Evolutionary conservation across 2,329 filamentous ascomycete genomes (phyloP).

Genomic region (Colletotrichum echinochloae): DNA sequence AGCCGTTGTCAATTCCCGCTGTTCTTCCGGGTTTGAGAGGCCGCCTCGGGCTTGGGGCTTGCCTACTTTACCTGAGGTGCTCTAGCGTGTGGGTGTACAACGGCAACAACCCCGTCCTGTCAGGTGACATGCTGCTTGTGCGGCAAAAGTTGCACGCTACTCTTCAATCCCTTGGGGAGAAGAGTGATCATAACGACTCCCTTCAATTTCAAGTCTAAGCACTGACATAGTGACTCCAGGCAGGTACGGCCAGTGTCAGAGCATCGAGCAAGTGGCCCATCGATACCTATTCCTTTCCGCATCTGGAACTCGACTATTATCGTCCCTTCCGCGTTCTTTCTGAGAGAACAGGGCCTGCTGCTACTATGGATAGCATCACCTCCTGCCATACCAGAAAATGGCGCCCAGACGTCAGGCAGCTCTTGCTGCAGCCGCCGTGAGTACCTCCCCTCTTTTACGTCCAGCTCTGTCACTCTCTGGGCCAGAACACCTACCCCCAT

Average conservation of each 20-base stretch:
- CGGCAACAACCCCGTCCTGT: background rate
- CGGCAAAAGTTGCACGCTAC: background rate
- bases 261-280: background rate
- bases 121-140: conserved; percentile 1
- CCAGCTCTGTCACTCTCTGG: background rate
- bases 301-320: background rate
- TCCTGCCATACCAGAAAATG: conserved; percentile 30
- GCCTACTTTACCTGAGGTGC: background rate
- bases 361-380: conserved; percentile 37
- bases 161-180: background rate
- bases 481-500: background rate
- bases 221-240: conserved; percentile 8
- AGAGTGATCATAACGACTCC: background rate
- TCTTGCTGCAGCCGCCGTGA: conserved; percentile 36
- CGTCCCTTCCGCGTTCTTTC: background rate
- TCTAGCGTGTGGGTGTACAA: background rate
- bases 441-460: conserved; percentile 1
- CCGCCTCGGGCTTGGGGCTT: background rate
- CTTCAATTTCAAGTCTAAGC: background rate
- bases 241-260: background rate
- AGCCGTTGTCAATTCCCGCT: background rate
- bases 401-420: conserved; percentile 34
- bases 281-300: background rate
- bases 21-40: background rate
- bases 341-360: conserved; percentile 10